These are phyloP conservation scores for Salix koriyanagi DNA, from an alignment of 345 rosid genomes.

Conservation along the genomic window DNA sequence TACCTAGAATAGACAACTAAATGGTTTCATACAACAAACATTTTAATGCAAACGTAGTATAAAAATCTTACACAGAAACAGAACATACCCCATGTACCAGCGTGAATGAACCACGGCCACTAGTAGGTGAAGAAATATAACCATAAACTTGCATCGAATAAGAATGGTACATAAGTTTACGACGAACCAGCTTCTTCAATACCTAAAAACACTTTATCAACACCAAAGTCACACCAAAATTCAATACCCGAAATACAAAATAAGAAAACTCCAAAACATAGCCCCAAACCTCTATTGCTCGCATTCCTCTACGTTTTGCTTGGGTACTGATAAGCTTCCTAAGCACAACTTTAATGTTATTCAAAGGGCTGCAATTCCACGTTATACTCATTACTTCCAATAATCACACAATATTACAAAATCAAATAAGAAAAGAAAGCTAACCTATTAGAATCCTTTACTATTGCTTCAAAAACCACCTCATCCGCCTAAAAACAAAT, in stretches of 20 bases:
- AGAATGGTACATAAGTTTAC: constrained; percentile 77
- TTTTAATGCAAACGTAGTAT: background rate
- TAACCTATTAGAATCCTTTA: constrained; percentile 64
- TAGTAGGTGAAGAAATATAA: background rate
- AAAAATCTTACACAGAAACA: background rate
- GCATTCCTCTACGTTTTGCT: constrained; percentile 83
- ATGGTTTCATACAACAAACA: background rate
- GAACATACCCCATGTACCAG: background rate
- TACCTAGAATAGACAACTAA: background rate
- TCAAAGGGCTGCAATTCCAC: constrained; percentile 65
- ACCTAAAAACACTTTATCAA: constrained; percentile 44
- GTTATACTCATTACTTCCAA: constrained; percentile 20
- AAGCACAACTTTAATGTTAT: constrained; percentile 77
- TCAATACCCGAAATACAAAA: background rate
- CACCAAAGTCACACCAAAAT: background rate
- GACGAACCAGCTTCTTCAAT: constrained; percentile 71
- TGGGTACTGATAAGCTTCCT: constrained; percentile 59
- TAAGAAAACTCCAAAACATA: background rate
- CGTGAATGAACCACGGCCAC: background rate
- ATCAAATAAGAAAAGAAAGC: constrained; percentile 14
- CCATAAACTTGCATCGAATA: constrained; percentile 77
- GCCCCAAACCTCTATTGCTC: constrained; percentile 74
- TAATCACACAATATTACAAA: background rate
- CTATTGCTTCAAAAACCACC: constrained; percentile 76
- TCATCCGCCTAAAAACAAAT: constrained; percentile 63